Base-by-base conservation (phyloP, 2,329 filamentous ascomycete species). In the Aspergillus unguis region DNA sequence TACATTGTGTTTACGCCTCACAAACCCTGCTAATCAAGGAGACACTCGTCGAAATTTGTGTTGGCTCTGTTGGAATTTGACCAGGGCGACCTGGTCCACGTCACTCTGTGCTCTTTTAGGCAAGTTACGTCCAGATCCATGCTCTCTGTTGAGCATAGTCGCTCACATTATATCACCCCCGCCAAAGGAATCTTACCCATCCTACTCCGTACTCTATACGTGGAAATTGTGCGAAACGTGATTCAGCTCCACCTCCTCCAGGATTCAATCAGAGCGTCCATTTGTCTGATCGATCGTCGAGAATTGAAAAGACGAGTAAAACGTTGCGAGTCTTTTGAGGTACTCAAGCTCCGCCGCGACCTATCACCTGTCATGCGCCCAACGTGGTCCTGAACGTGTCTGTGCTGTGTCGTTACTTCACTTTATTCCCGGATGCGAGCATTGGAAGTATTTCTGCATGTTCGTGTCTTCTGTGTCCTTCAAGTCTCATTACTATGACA, bases 351-450 rank as follows among this genome's bases (percentile, higher is more conserved):
- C 48, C 36, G 9, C 50, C 17, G 36, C 35, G 55, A 60, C 51
- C 51, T 55, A 47, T 55, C 56, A 57, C 52, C 54, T 52, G 56
- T 57, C 58, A 60, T 52, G 53, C 49, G 53, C 41, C 45, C 51
- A 46, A 33, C 41, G 25, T 38, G 29, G 9, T 25, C 35, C 28
- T n/a, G 46, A 51, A 49, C 37, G 46, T 50, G 46, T 41, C 28
- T n/a, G 33, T 33, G 32, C 32, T 33, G 7, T 11, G 32, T 33
- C 35, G 23, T 32, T 48, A 17, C 10, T 11, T 41, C 38, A n/a
- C 37, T n/a, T 17, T 5, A 25, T 36, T 5, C 25, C 17, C 4
- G 25, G 11, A 6, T 26, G 5, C 17, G 17, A 11, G 31, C n/a
- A 44, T 11, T 42, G 31, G 28, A 8, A 10, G 11, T 3, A 25